A percentile compares a stretch with the other conserved stretches of the same genome.
phyloP scores from a whole-genome alignment of 2,329 filamentous ascomycete genomes.

The Botrytis aclada region DNA sequence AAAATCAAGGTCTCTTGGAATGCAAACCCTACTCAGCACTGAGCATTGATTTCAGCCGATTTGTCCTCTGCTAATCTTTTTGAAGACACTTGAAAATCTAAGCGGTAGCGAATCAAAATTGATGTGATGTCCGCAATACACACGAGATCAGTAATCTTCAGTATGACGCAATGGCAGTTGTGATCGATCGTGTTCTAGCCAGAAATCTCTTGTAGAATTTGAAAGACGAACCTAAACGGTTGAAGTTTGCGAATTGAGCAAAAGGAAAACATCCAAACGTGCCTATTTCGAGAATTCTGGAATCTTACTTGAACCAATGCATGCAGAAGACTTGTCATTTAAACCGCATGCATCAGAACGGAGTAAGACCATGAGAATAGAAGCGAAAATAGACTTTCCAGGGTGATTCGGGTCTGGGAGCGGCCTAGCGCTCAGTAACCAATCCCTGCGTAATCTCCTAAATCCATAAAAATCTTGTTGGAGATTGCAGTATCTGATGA shows the following conservation, averaged over 20 bases:
- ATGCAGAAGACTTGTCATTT: conserved; percentile 3
- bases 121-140: neutral
- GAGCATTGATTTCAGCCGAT: neutral
- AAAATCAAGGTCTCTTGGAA: neutral
- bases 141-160: neutral
- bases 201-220: neutral
- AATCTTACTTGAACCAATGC: neutral
- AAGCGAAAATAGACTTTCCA: neutral
- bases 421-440: neutral
- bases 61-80: neutral
- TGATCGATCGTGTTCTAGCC: neutral
- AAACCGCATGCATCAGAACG: neutral
- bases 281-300: neutral
- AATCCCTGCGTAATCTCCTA: neutral
- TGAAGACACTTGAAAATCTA: neutral
- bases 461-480: neutral
- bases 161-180: neutral
- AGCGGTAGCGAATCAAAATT: neutral
- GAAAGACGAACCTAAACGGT: neutral
- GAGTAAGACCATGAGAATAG: neutral
- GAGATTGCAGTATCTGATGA: neutral
- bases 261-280: neutral
- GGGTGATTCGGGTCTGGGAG: neutral
- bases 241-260: conserved; percentile 1
- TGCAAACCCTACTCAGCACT: neutral